These are phyloP conservation scores for Brassica balearica DNA, from an alignment of 441 rosid genomes.

Conservation along the genomic window DNA sequence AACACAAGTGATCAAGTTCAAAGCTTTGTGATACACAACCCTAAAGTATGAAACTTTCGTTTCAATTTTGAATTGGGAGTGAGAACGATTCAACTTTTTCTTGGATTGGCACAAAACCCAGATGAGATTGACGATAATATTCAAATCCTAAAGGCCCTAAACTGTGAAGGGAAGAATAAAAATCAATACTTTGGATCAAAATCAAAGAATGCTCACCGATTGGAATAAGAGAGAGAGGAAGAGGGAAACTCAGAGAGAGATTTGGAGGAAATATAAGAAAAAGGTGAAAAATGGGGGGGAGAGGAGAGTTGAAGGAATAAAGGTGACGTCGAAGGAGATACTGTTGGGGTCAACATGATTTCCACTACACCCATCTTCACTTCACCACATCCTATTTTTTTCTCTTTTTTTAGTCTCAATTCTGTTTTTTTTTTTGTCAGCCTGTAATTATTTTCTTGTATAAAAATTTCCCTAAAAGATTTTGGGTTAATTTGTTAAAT, in stretches of 20 bases:
- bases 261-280: background rate
- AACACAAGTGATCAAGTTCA: constrained; percentile 2
- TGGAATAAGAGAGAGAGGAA: background rate
- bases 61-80: background rate
- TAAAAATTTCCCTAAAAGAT: too few relatives aligned
- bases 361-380: constrained; percentile 2
- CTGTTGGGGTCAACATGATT: constrained; percentile 7
- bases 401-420: background rate
- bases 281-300: background rate
- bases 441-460: too few relatives aligned
- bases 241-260: background rate
- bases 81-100: constrained; percentile 7
- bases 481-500: too few relatives aligned
- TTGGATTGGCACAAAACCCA: constrained; percentile 24
- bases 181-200: constrained; percentile 7
- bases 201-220: background rate
- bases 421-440: too few relatives aligned
- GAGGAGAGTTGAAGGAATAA: background rate
- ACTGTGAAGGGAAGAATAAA: constrained; percentile 18
- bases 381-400: background rate
- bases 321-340: background rate
- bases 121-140: background rate
- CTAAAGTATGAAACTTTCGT: constrained; percentile 18
- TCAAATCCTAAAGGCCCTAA: constrained; percentile 27
- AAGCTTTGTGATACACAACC: too few relatives aligned